These are phyloP conservation scores for Dactylellina sp. DNA, from an alignment of 2,329 filamentous ascomycete genomes.

Conservation along the genomic window DNA sequence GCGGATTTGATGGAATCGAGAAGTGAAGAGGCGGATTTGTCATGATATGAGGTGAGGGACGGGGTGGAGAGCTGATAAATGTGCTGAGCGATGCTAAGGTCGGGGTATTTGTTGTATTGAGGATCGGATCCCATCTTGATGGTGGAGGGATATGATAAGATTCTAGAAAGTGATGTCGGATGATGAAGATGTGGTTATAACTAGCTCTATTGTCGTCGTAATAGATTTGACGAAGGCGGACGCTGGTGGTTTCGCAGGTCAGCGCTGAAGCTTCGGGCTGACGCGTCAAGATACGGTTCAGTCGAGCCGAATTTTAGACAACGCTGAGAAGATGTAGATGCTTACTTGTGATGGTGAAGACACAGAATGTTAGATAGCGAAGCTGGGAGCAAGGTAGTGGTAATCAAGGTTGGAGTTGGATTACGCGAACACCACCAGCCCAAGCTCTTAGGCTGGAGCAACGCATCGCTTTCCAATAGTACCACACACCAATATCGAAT, in stretches of 20 bases:
- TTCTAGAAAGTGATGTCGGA: conserved; percentile 1
- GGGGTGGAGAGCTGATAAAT: conserved; percentile 89
- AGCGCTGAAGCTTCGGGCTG: neutral
- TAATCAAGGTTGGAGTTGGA: conserved; percentile 48
- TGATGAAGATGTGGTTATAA: conserved; percentile 6
- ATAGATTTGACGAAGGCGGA: neutral
- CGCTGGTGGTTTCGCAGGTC: conserved; percentile 8
- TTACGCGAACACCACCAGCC: conserved; percentile 45
- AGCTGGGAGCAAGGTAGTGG: conserved; percentile 12
- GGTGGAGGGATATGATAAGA: conserved; percentile 4
- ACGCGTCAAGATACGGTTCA: conserved; percentile 9
- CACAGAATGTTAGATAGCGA: conserved; percentile 10
- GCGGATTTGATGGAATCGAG: conserved; percentile 85
- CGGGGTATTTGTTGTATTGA: conserved; percentile 85
- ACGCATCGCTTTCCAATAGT: conserved; percentile 24
- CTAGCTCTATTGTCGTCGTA: conserved; percentile 14
- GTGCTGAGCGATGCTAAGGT: conserved; percentile 83
- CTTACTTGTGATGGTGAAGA: conserved; percentile 27
- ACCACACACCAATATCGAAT: neutral
- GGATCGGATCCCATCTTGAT: conserved; percentile 69
- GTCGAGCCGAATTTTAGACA: neutral
- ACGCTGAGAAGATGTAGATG: neutral
- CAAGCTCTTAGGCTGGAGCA: conserved; percentile 30
- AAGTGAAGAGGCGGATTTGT: conserved; percentile 77
- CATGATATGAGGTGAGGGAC: conserved; percentile 75